phyloP scores from a whole-genome alignment of 352 stramenopile species.

The Thalassiosira ordinaria region DNA sequence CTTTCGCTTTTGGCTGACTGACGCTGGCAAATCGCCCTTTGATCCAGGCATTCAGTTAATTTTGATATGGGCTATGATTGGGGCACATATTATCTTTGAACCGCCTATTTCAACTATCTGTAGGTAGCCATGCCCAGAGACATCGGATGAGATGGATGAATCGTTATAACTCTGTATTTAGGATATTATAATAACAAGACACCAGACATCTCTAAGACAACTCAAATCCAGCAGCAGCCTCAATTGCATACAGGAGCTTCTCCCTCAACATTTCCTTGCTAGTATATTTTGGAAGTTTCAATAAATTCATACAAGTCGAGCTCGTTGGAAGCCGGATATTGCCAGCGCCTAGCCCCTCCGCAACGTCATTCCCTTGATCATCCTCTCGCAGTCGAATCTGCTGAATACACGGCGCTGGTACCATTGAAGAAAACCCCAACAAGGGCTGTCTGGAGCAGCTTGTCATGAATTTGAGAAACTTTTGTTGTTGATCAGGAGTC shows the following conservation, averaged over 20 bases:
- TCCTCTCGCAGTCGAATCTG: conserved; percentile 84
- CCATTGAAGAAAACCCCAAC: conserved; percentile 92
- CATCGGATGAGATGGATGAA: no score
- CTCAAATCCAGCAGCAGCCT: conserved; percentile 94
- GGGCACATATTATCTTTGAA: no score
- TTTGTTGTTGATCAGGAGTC: conserved; percentile 88
- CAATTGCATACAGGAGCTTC: conserved; percentile 94
- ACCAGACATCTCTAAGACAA: conserved; percentile 89
- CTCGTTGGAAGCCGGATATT: conserved; percentile 88
- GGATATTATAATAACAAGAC: no score
- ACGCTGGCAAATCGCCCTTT: no score
- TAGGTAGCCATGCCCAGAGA: no score
- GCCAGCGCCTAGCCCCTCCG: conserved; percentile 43
- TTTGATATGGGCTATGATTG: no score
- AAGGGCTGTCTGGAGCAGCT: conserved; percentile 93
- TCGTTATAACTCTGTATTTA: no score
- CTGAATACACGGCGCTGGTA: conserved; percentile 92
- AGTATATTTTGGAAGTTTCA: conserved; percentile 96
- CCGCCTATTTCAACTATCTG: no score
- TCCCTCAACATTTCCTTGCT: conserved; percentile 90
- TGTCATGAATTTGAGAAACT: conserved; percentile 96
- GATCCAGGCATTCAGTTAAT: no score
- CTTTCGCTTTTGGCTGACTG: no score
- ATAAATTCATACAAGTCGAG: conserved; percentile 97
- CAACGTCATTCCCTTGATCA: conserved; percentile 79